A percentile compares a stretch with the other conserved stretches of the same genome.
phyloP scores from a whole-genome alignment of 768 basidiomycete genomes.

The Mycena floridula region DNA sequence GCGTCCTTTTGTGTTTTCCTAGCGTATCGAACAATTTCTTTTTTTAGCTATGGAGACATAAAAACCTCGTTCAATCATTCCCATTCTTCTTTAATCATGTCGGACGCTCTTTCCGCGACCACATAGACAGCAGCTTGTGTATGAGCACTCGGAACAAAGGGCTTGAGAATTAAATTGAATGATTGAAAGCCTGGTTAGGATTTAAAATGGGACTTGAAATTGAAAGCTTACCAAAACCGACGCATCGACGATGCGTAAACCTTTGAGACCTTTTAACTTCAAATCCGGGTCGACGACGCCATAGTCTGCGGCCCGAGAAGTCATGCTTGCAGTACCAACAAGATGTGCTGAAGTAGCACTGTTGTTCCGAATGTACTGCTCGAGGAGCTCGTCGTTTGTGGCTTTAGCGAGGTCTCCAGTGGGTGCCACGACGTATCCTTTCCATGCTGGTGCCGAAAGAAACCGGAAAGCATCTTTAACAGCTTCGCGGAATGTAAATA shows the following conservation, averaged over 20 bases:
- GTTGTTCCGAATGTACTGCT: constrained; percentile 15
- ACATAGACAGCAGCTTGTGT: too few relatives aligned
- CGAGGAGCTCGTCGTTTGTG: constrained; percentile 11
- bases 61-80: too few relatives aligned
- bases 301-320: constrained; percentile 15
- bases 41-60: too few relatives aligned
- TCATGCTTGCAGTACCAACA: constrained; percentile 24
- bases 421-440: constrained; percentile 9
- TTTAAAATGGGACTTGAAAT: too few relatives aligned
- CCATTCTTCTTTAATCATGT: too few relatives aligned
- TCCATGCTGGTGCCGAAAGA: constrained; percentile 9
- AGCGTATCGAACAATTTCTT: too few relatives aligned
- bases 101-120: too few relatives aligned
- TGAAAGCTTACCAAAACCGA: too few relatives aligned
- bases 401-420: not conserved
- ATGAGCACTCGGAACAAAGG: too few relatives aligned
- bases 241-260: constrained; percentile 31
- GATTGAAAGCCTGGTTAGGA: too few relatives aligned
- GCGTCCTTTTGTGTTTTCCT: too few relatives aligned
- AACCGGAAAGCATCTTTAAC: constrained; percentile 10
- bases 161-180: too few relatives aligned
- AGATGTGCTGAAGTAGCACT: constrained; percentile 23
- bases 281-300: constrained; percentile 28
- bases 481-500: constrained; percentile 10
- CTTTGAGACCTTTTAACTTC: constrained; percentile 26